These are phyloP conservation scores for Sutorius australiensis DNA, from an alignment of 768 basidiomycete species.

Conservation along the genomic window DNA sequence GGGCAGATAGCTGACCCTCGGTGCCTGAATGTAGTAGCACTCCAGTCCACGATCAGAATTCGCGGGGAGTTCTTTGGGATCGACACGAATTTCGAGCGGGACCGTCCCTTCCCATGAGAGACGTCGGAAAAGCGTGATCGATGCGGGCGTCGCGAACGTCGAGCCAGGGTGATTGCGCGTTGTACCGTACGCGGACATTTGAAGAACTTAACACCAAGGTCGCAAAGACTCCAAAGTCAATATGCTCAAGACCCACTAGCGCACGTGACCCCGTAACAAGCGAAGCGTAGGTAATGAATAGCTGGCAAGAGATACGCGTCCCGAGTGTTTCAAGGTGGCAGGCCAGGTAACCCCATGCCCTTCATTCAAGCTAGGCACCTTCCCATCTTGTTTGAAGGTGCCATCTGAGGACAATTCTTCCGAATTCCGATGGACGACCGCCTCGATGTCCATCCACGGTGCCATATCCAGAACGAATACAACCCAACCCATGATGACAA, in stretches of 20 bases:
- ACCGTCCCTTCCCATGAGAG: constrained; percentile 91
- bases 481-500: too few species aligned
- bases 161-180: constrained; percentile 46
- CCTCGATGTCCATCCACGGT: too few species aligned
- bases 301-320: too few species aligned
- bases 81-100: constrained; percentile 84
- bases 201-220: constrained; percentile 2
- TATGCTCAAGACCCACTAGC: not conserved
- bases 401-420: too few species aligned
- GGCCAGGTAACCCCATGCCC: too few species aligned
- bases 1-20: constrained; percentile 90
- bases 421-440: too few species aligned
- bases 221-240: not conserved
- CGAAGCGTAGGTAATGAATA: too few species aligned
- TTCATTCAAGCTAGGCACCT: too few species aligned
- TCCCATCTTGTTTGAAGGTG: too few species aligned
- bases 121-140: constrained; percentile 79
- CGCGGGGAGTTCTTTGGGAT: constrained; percentile 84
- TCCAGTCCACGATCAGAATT: constrained; percentile 87
- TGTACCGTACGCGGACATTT: constrained; percentile 53
- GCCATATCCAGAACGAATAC: too few species aligned
- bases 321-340: too few species aligned
- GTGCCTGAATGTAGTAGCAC: constrained; percentile 87
- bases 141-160: constrained; percentile 50
- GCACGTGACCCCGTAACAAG: constrained; percentile 12